A percentile compares a stretch with the other conserved stretches of the same genome.
Evolutionary conservation across 2,329 filamentous ascomycete genomes (phyloP).

Genomic region (Leptographium radiaticola): DNA sequence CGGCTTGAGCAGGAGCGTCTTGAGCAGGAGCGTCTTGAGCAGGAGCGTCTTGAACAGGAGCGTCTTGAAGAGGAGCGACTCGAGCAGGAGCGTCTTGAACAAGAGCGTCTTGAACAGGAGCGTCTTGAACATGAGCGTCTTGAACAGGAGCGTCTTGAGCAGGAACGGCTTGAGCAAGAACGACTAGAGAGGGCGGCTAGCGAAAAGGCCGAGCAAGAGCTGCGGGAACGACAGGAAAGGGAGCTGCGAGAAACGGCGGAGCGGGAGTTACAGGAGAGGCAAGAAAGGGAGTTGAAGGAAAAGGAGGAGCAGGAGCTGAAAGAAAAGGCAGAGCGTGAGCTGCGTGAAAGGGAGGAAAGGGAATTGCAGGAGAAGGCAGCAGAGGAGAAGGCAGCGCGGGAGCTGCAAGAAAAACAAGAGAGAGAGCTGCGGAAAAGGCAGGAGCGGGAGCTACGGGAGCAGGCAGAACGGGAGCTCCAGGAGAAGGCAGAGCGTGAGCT

Average conservation of each 20-base stretch:
- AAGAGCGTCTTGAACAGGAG: too few species aligned
- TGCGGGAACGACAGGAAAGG: neutral
- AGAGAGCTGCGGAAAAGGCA: neutral
- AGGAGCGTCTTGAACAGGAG: neutral
- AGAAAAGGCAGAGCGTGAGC: neutral
- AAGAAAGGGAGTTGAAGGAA: too few species aligned
- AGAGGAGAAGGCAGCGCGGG: neutral
- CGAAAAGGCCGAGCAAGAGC: neutral
- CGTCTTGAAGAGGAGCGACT: too few species aligned
- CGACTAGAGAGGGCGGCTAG: neutral
- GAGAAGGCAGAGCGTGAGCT: too few species aligned
- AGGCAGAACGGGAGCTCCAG: neutral
- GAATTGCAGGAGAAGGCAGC: neutral
- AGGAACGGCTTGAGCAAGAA: neutral
- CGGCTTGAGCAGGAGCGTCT: neutral
- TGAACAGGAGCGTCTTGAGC: too few species aligned
- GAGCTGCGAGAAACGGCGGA: neutral
- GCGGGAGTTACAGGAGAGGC: slow-evolving; percentile 1
- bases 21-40: slow-evolving; percentile 1
- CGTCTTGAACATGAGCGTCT: too few species aligned
- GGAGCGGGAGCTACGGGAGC: neutral
- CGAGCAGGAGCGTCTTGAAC: too few species aligned
- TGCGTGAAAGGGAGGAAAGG: too few species aligned
- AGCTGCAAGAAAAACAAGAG: neutral
- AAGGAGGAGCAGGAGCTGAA: neutral